phyloP scores from a whole-genome alignment of 805 yeast species.

The Kockiozyma suomiensis region DNA sequence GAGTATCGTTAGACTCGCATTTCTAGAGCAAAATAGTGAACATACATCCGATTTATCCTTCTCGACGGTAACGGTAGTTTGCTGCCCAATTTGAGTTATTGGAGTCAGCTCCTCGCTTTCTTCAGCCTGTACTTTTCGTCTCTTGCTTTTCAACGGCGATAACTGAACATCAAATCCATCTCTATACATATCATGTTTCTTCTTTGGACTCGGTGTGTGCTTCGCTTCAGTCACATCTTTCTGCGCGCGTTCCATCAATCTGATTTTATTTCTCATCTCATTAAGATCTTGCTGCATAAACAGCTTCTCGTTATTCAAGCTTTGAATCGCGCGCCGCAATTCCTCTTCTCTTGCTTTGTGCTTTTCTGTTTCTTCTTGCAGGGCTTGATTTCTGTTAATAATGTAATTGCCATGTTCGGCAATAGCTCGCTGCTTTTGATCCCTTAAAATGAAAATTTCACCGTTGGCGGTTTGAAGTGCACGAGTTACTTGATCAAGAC shows the following conservation, averaged over 20 bases:
- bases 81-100: background rate
- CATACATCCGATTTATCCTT: background rate
- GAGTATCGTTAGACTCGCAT: background rate
- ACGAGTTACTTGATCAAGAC: conserved; percentile 38
- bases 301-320: conserved; percentile 57
- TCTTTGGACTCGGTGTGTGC: conserved; percentile 17
- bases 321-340: conserved; percentile 48
- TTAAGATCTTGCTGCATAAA: conserved; percentile 56
- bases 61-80: background rate
- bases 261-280: conserved; percentile 36
- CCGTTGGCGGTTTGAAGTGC: conserved; percentile 65
- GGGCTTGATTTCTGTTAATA: conserved; percentile 35
- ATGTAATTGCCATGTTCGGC: conserved; percentile 39
- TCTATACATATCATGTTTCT: conserved; percentile 32
- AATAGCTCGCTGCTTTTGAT: conserved; percentile 53
- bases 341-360: conserved; percentile 46
- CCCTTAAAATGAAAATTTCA: conserved; percentile 75
- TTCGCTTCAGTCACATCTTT: background rate
- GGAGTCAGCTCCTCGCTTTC: background rate
- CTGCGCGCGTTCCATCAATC: conserved; percentile 24
- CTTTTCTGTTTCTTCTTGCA: conserved; percentile 35
- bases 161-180: conserved; percentile 41
- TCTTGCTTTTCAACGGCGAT: conserved; percentile 18
- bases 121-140: background rate
- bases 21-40: background rate